phyloP scores from a whole-genome alignment of 2,329 filamentous ascomycete species.

The Ophiostoma triangulosporum region DNA sequence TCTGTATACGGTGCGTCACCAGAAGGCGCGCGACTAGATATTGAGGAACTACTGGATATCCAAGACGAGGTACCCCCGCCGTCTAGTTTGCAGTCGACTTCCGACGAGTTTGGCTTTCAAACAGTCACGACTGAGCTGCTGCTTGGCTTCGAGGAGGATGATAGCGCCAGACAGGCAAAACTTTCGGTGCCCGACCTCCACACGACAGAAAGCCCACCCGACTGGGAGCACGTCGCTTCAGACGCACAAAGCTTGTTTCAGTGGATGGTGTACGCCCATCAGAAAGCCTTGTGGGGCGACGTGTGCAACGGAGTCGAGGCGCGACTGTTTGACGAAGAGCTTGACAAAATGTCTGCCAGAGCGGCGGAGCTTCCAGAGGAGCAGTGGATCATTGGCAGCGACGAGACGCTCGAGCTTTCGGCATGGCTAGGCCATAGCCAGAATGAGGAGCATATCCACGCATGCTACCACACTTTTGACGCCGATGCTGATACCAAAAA shows the following conservation, averaged over 20 bases:
- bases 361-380: no score
- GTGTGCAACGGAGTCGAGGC: no score
- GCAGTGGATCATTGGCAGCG: background rate
- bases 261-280: slow-evolving; percentile 3
- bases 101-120: background rate
- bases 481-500: no score
- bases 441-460: no score
- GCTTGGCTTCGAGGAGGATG: background rate
- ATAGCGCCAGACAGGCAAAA: slow-evolving; percentile 1
- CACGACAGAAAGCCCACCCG: background rate
- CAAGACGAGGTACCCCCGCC: background rate
- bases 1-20: background rate
- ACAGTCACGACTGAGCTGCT: background rate
- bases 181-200: background rate
- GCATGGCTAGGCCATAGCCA: no score
- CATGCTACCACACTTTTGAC: no score
- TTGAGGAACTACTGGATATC: no score
- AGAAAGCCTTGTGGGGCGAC: no score
- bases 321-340: no score
- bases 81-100: background rate
- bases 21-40: background rate
- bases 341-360: background rate
- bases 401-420: no score
- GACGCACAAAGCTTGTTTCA: slow-evolving; percentile 2
- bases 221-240: no score